Evolutionary conservation across 768 basidiomycete species (phyloP).

Genomic region (Termitomyces sp.): DNA sequence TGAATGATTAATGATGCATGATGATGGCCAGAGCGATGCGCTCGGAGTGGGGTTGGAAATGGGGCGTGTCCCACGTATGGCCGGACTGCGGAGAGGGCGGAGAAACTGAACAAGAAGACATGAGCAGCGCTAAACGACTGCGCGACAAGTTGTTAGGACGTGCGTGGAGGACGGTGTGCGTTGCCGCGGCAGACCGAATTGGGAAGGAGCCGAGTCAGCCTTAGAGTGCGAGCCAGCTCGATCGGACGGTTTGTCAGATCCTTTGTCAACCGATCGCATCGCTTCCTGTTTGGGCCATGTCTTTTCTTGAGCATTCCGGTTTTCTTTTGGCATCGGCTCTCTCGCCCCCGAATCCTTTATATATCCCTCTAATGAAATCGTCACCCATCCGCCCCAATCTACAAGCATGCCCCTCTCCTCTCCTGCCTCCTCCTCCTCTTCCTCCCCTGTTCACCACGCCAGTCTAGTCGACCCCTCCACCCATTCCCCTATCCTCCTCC

Average conservation of each 20-base stretch:
- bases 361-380: constrained; percentile 18
- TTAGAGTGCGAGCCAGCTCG: constrained; percentile 5
- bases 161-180: constrained; percentile 13
- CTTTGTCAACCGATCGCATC: constrained; percentile 17
- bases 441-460: constrained; percentile 34
- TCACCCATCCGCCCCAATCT: constrained; percentile 14
- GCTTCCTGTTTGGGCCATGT: constrained; percentile 11
- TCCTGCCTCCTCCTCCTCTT: constrained; percentile 20
- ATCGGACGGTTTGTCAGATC: constrained; percentile 17
- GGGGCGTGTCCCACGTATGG: background rate
- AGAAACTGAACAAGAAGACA: background rate
- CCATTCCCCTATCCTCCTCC: constrained; percentile 61
- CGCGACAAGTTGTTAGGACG: background rate
- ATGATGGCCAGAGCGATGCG: background rate
- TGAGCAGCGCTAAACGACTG: background rate
- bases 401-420: constrained; percentile 7
- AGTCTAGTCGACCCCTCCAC: constrained; percentile 56
- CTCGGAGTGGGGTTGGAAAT: background rate
- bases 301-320: constrained; percentile 17
- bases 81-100: background rate
- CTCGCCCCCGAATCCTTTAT: constrained; percentile 27
- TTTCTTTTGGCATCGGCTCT: constrained; percentile 25
- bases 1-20: no score
- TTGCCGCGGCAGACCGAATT: constrained; percentile 14
- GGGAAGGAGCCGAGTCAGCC: constrained; percentile 11